Percentiles rank a stretch among this genome's conserved stretches.
These are phyloP conservation scores for Quercus tomentella DNA, from an alignment of 331 rosid genomes.

Conservation along the genomic window DNA sequence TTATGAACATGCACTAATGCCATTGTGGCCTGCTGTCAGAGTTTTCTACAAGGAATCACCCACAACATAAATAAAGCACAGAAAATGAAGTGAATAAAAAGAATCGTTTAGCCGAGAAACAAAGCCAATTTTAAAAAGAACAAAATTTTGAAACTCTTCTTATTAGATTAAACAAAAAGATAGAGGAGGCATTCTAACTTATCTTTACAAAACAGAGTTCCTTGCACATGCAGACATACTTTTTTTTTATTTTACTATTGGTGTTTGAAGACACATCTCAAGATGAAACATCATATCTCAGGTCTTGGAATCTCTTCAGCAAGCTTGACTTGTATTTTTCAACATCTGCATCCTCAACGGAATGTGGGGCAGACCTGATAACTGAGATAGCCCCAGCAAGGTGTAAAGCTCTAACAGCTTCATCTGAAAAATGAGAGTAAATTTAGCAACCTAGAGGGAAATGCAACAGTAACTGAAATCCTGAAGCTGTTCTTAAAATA, in stretches of 20 bases:
- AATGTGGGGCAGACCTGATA: constrained; percentile 60
- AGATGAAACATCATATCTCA: constrained; percentile 48
- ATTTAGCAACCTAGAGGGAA: neutral
- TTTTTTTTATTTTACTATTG: too few relatives aligned
- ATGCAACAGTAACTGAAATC: neutral
- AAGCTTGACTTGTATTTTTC: constrained; percentile 57
- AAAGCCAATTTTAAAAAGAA: too few relatives aligned
- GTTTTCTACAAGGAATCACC: too few relatives aligned
- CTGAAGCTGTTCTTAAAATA: neutral
- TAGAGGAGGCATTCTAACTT: neutral
- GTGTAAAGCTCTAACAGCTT: constrained; percentile 67
- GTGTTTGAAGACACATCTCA: constrained; percentile 23
- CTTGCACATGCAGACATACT: neutral
- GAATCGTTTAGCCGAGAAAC: too few relatives aligned
- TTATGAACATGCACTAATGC: too few relatives aligned
- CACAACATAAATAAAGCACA: too few relatives aligned
- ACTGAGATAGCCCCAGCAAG: constrained; percentile 63
- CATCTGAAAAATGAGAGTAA: constrained; percentile 37
- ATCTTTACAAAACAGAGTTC: neutral
- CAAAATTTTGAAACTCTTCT: too few relatives aligned
- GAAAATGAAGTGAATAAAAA: too few relatives aligned
- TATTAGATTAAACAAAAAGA: neutral
- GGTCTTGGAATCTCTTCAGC: constrained; percentile 76
- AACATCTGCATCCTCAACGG: constrained; percentile 50
- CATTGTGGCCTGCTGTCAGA: too few relatives aligned